A percentile compares a stretch with the other conserved stretches of the same genome.
These are phyloP conservation scores for Debaryomyces coudertii DNA, from an alignment of 1,139 yeast genomes.

Conservation along the genomic window DNA sequence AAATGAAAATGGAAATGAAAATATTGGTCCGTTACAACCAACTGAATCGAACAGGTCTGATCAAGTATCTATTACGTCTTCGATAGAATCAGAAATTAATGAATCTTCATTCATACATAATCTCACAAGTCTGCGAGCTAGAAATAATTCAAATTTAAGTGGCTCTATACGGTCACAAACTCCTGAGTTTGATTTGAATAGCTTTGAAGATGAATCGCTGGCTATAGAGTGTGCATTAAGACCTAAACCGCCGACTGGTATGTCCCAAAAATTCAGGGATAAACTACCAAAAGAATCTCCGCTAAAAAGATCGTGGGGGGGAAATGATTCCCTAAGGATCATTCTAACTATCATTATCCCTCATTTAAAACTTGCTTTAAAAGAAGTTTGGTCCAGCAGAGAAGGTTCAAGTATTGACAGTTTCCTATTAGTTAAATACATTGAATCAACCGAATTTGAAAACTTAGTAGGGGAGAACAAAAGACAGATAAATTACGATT, in stretches of 20 bases:
- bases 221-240: slow-evolving; percentile 34
- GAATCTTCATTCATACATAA: slow-evolving; percentile 15
- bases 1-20: slow-evolving; percentile 20
- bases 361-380: slow-evolving; percentile 34
- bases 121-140: slow-evolving; percentile 8
- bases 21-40: slow-evolving; percentile 9
- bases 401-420: slow-evolving; percentile 29
- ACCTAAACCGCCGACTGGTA: slow-evolving; percentile 59
- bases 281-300: slow-evolving; percentile 58
- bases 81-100: slow-evolving; percentile 11
- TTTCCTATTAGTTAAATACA: slow-evolving; percentile 40
- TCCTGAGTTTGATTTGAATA: not conserved
- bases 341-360: slow-evolving; percentile 50
- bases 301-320: slow-evolving; percentile 61
- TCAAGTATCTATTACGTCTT: slow-evolving; percentile 12
- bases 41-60: slow-evolving; percentile 17
- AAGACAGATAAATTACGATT: slow-evolving; percentile 34
- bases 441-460: slow-evolving; percentile 39
- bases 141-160: slow-evolving; percentile 6
- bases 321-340: slow-evolving; percentile 51
- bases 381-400: slow-evolving; percentile 37
- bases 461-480: slow-evolving; percentile 23
- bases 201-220: slow-evolving; percentile 15
- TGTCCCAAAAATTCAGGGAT: slow-evolving; percentile 62
- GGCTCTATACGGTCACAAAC: not conserved